A percentile compares a stretch with the other conserved stretches of the same genome.
Evolutionary conservation across 116 monocot genomes (phyloP).

Genomic region (Posidonia oceanica): DNA sequence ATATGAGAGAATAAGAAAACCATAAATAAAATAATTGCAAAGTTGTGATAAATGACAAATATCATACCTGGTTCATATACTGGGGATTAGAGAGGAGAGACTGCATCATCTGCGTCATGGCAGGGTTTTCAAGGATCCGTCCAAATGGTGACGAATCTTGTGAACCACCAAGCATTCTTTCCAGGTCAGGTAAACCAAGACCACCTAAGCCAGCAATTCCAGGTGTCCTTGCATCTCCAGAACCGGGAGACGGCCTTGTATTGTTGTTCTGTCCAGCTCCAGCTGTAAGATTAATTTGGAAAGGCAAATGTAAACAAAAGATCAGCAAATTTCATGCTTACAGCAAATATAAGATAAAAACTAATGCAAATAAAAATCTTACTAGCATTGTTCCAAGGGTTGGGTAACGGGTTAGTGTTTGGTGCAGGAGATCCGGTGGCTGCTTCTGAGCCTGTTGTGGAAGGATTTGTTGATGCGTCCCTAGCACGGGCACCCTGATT

Average conservation of each 20-base stretch:
- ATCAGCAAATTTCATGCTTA: not conserved
- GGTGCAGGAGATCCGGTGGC: slow-evolving; percentile 46
- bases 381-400: slow-evolving; percentile 75
- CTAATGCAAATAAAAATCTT: slow-evolving; percentile 2
- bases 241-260: slow-evolving; percentile 23
- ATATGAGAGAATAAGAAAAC: not conserved
- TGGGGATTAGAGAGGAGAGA: slow-evolving; percentile 80
- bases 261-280: slow-evolving; percentile 26
- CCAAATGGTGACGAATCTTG: slow-evolving; percentile 43
- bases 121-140: slow-evolving; percentile 82
- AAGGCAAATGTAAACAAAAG: not conserved
- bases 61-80: slow-evolving; percentile 72
- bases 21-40: not conserved
- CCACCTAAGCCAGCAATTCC: slow-evolving; percentile 52
- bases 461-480: slow-evolving; percentile 24
- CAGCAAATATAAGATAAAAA: not conserved
- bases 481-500: slow-evolving; percentile 40
- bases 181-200: slow-evolving; percentile 54
- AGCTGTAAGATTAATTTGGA: slow-evolving; percentile 16
- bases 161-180: slow-evolving; percentile 39
- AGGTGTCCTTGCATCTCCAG: slow-evolving; percentile 27
- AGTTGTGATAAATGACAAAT: not conserved
- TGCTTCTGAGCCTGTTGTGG: slow-evolving; percentile 29
- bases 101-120: slow-evolving; percentile 80
- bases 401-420: slow-evolving; percentile 91